phyloP scores from a whole-genome alignment of 441 rosid species.

The Pelargonium fulgidum region DNA sequence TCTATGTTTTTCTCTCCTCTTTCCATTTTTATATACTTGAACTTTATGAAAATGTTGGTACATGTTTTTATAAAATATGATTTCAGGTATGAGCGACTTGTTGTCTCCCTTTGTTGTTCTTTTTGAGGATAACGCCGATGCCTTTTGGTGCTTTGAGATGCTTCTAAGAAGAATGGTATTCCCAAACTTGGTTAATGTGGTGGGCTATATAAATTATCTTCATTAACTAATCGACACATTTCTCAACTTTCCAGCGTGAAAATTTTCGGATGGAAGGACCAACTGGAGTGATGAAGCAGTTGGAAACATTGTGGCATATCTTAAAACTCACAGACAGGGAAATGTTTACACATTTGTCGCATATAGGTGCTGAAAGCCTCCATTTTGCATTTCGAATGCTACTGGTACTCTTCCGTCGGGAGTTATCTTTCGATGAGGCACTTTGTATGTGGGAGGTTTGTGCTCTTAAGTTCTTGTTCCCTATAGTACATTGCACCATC shows the following conservation, averaged over 20 bases:
- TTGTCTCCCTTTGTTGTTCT: constrained; percentile 89
- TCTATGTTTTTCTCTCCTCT: constrained; percentile 5
- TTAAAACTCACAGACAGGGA: constrained; percentile 77
- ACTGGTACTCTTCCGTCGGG: constrained; percentile 83
- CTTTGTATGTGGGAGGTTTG: constrained; percentile 97
- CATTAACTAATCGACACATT: constrained; percentile 24
- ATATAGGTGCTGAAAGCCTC: constrained; percentile 89
- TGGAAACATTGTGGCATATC: constrained; percentile 80
- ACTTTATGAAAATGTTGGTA: too few relatives aligned
- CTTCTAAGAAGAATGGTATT: constrained; percentile 87
- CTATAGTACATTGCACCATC: constrained; percentile 1
- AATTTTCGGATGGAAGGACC: constrained; percentile 95
- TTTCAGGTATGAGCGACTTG: constrained; percentile 91
- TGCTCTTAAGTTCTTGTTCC: constrained; percentile 15
- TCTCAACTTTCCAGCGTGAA: constrained; percentile 49
- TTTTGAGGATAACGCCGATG: constrained; percentile 88
- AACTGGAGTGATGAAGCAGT: constrained; percentile 84
- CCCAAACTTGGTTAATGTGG: constrained; percentile 13
- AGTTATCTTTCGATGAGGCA: constrained; percentile 74
- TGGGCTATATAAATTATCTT: constrained; percentile 18
- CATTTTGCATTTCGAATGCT: constrained; percentile 97
- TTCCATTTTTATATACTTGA: background rate
- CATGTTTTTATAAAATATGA: constrained; percentile 23
- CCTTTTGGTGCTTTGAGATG: constrained; percentile 99
- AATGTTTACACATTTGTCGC: constrained; percentile 66